These are phyloP conservation scores for Aspergillus ibericus DNA, from an alignment of 2,329 filamentous ascomycete species.

Conservation along the genomic window DNA sequence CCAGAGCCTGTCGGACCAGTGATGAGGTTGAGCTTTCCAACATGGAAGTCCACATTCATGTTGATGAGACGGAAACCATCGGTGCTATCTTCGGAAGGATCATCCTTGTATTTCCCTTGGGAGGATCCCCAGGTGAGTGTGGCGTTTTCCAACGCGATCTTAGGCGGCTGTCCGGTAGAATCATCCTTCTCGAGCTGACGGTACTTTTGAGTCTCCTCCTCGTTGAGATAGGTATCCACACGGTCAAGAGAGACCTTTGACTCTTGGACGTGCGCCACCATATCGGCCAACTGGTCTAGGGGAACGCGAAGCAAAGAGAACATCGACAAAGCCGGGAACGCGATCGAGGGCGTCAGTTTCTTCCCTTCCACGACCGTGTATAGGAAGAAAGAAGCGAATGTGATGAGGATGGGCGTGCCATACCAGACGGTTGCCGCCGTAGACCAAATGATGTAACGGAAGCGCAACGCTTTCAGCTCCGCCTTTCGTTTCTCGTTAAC, in stretches of 20 bases:
- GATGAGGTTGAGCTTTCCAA: constrained; percentile 88
- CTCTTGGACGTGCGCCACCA: constrained; percentile 98
- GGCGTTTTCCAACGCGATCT: constrained; percentile 81
- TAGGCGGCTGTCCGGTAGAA: constrained; percentile 66
- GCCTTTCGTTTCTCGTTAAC: constrained; percentile 83
- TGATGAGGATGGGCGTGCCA: constrained; percentile 90
- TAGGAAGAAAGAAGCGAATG: constrained; percentile 91
- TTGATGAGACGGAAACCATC: constrained; percentile 81
- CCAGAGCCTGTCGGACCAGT: constrained; percentile 91
- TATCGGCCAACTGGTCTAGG: constrained; percentile 93
- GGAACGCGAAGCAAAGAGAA: constrained; percentile 93
- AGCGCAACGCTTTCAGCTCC: constrained; percentile 76
- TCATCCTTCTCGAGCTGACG: constrained; percentile 73
- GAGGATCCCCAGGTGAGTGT: constrained; percentile 84
- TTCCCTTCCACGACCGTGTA: constrained; percentile 91
- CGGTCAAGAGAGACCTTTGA: constrained; percentile 95
- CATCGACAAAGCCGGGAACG: constrained; percentile 93
- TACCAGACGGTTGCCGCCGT: constrained; percentile 93
- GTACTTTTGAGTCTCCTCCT: constrained; percentile 97
- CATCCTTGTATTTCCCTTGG: constrained; percentile 53
- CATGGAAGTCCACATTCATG: constrained; percentile 75
- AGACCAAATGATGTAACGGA: constrained; percentile 88
- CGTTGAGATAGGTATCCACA: constrained; percentile 88
- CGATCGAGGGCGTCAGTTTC: constrained; percentile 83
- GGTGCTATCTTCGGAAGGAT: constrained; percentile 63